phyloP scores from a whole-genome alignment of 805 yeast genomes.

The Alloascoidea africana region DNA sequence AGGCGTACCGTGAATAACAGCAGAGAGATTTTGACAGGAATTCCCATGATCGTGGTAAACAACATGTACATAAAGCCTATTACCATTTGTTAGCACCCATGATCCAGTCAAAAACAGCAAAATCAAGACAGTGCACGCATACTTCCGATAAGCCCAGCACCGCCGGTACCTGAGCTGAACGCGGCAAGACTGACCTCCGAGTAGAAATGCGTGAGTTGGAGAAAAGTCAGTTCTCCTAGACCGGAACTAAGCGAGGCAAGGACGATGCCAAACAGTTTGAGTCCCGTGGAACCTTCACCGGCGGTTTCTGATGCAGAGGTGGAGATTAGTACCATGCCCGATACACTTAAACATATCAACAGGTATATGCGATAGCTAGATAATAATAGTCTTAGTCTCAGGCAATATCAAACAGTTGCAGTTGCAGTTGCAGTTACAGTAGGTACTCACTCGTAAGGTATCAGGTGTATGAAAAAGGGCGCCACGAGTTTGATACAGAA shows the following conservation, averaged over 20 bases:
- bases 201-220: constrained; percentile 75
- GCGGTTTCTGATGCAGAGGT: too few species aligned
- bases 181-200: constrained; percentile 53
- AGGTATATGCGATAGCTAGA: constrained; percentile 30
- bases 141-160: constrained; percentile 83
- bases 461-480: constrained; percentile 61
- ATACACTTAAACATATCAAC: constrained; percentile 40
- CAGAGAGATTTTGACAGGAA: constrained; percentile 39
- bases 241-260: constrained; percentile 81
- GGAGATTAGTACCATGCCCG: constrained; percentile 66
- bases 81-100: background rate
- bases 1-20: constrained; percentile 30
- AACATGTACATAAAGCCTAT: constrained; percentile 41
- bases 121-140: constrained; percentile 4
- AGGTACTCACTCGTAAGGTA: constrained; percentile 31
- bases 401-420: background rate
- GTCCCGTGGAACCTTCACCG: constrained; percentile 17
- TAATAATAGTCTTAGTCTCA: background rate
- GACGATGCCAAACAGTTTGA: constrained; percentile 50
- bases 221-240: constrained; percentile 77
- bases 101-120: background rate
- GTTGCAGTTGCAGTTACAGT: background rate
- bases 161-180: constrained; percentile 93
- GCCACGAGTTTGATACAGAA: constrained; percentile 55
- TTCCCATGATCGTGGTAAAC: constrained; percentile 50